Evolutionary conservation across 139 green algal species (phyloP).

Genomic region (Chlorella sp.): DNA sequence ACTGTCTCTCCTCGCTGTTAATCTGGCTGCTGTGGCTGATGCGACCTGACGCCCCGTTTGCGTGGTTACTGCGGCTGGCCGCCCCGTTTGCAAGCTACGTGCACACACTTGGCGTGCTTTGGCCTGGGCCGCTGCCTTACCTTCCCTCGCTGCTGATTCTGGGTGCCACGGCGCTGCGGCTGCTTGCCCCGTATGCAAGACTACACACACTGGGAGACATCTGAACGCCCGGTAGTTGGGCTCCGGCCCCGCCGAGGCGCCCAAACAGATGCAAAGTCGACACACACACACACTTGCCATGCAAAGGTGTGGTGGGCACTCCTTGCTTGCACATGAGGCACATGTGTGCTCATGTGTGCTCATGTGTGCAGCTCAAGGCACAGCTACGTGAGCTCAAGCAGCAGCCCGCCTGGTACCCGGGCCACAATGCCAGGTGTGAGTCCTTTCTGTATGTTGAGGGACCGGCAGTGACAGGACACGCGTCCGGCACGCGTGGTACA

Average conservation of each 20-base stretch:
- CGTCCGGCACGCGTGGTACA: too few relatives aligned
- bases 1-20: background rate
- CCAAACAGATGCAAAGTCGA: too few relatives aligned
- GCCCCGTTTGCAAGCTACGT: background rate
- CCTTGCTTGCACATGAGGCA: background rate
- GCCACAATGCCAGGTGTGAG: background rate
- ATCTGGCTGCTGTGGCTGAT: background rate
- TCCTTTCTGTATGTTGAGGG: too few relatives aligned
- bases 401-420: constrained; percentile 2
- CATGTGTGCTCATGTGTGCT: background rate
- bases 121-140: background rate
- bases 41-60: too few relatives aligned
- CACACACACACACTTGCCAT: too few relatives aligned
- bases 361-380: constrained; percentile 1
- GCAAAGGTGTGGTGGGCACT: background rate
- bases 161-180: background rate
- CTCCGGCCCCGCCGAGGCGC: too few relatives aligned
- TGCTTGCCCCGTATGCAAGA: background rate
- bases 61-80: too few relatives aligned
- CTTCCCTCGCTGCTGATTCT: background rate
- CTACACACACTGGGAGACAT: background rate
- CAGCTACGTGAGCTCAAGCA: background rate
- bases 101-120: background rate
- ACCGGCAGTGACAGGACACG: too few relatives aligned
- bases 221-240: too few relatives aligned